Percentiles rank a stretch among this genome's conserved stretches.
These are phyloP conservation scores for Naganishia sp. DNA, from an alignment of 1,284 basidiomycete species.

Conservation along the genomic window DNA sequence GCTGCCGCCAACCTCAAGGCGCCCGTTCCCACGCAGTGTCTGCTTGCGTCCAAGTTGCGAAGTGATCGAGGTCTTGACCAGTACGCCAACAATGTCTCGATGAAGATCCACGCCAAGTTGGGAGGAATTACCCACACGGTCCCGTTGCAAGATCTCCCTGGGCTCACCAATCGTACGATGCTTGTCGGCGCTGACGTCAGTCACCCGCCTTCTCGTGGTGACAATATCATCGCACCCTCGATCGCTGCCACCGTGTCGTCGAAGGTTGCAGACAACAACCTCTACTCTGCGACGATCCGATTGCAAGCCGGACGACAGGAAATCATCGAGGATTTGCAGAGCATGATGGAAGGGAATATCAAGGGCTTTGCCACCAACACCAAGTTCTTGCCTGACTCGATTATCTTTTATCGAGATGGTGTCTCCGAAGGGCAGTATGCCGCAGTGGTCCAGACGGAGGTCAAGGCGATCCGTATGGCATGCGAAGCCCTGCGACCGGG, in stretches of 20 bases:
- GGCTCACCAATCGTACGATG: constrained; percentile 49
- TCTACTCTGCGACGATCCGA: constrained; percentile 54
- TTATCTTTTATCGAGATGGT: constrained; percentile 56
- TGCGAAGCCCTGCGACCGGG: constrained; percentile 35
- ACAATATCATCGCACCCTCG: constrained; percentile 45
- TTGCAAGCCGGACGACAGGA: constrained; percentile 53
- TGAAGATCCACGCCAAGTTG: constrained; percentile 57
- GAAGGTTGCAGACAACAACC: constrained; percentile 45
- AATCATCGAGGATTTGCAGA: constrained; percentile 44
- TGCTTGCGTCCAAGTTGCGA: constrained; percentile 48
- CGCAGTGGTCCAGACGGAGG: constrained; percentile 51
- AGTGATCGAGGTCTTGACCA: constrained; percentile 51
- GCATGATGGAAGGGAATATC: constrained; percentile 47
- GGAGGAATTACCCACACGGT: constrained; percentile 56
- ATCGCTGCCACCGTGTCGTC: constrained; percentile 57
- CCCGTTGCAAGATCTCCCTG: constrained; percentile 42
- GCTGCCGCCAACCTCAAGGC: constrained; percentile 43
- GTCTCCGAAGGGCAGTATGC: constrained; percentile 55
- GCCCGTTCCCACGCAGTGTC: constrained; percentile 51
- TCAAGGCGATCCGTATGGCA: constrained; percentile 48
- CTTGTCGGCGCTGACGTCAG: constrained; percentile 55
- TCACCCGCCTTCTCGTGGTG: constrained; percentile 42
- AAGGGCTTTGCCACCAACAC: constrained; percentile 46
- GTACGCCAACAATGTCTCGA: constrained; percentile 50
- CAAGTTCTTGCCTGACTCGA: constrained; percentile 47